Conservation (phyloP, 139 green algal genomes). For the Tetradesmus lagerheimii region DNA sequence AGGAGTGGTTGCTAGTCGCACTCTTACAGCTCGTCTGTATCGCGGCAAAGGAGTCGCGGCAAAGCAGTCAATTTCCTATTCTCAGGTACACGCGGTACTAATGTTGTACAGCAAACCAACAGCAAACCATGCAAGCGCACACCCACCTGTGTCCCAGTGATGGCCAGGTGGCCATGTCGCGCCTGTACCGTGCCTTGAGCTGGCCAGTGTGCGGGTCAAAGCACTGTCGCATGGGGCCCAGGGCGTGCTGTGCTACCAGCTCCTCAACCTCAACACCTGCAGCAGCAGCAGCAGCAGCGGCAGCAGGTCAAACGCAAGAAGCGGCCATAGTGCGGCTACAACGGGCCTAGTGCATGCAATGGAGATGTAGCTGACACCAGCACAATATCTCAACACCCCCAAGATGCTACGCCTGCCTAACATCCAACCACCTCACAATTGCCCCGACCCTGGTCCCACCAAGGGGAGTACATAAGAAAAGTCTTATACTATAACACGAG, state of each 20-base stretch:
- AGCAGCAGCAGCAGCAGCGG: not conserved
- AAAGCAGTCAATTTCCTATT: too few relatives aligned
- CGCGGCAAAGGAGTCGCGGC: too few relatives aligned
- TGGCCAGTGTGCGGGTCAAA: slow-evolving; percentile 46
- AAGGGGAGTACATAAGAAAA: too few relatives aligned
- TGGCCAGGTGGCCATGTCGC: slow-evolving; percentile 38
- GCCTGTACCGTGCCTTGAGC: slow-evolving; percentile 35
- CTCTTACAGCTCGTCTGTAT: too few relatives aligned
- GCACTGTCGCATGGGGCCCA: slow-evolving; percentile 45
- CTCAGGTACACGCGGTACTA: too few relatives aligned
- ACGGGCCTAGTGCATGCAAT: not conserved
- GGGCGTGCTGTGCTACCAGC: slow-evolving; percentile 34
- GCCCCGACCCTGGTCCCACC: not conserved
- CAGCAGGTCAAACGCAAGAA: not conserved
- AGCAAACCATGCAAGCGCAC: not conserved
- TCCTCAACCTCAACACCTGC: slow-evolving; percentile 49
- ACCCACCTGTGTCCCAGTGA: slow-evolving; percentile 16
- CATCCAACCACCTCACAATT: not conserved
- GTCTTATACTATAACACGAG: too few relatives aligned
- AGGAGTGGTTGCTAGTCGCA: too few relatives aligned
- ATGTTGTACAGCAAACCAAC: too few relatives aligned
- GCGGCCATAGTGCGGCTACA: too few relatives aligned
- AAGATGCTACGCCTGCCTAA: not conserved
- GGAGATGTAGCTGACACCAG: not conserved
- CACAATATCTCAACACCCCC: slow-evolving; percentile 18